Conservation (phyloP, 257 asterid species). For the Primulina tabacum region DNA sequence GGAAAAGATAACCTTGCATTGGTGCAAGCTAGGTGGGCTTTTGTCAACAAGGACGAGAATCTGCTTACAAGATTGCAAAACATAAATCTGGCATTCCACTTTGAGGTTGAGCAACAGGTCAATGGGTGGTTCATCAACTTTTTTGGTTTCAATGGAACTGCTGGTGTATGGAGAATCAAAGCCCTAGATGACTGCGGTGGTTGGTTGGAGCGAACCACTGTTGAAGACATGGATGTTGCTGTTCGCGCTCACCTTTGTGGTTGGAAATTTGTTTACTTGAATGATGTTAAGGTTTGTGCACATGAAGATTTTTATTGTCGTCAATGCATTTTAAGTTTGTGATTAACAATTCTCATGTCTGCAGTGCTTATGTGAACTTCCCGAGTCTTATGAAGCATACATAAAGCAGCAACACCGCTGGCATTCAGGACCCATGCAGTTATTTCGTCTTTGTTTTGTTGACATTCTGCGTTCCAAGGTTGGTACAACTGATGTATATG, state of each 20-base stretch:
- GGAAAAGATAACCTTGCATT: constrained; percentile 79
- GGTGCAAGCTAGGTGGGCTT: constrained; percentile 91
- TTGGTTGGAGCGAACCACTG: constrained; percentile 68
- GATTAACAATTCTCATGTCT: constrained; percentile 19
- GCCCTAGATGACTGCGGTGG: constrained; percentile 93
- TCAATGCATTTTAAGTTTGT: constrained; percentile 7
- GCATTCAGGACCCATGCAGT: constrained; percentile 98
- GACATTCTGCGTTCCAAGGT: constrained; percentile 79
- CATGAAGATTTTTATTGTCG: constrained; percentile 15
- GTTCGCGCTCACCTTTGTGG: constrained; percentile 60
- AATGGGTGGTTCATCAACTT: constrained; percentile 89
- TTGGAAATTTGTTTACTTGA: constrained; percentile 81
- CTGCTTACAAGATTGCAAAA: constrained; percentile 79
- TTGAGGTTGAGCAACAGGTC: constrained; percentile 97
- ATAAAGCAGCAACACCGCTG: constrained; percentile 95
- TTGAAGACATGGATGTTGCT: constrained; percentile 51
- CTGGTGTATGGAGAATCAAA: constrained; percentile 95
- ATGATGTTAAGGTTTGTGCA: constrained; percentile 71
- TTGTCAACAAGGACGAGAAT: constrained; percentile 89
- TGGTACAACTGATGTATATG: constrained; percentile 19
- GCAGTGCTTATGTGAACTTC: constrained; percentile 92
- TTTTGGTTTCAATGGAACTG: constrained; percentile 88
- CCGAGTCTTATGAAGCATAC: constrained; percentile 88
- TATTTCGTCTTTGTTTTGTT: constrained; percentile 78
- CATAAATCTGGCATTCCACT: constrained; percentile 82